These are phyloP conservation scores for Saturnispora dispora DNA, from an alignment of 805 yeast species.

Conservation along the genomic window DNA sequence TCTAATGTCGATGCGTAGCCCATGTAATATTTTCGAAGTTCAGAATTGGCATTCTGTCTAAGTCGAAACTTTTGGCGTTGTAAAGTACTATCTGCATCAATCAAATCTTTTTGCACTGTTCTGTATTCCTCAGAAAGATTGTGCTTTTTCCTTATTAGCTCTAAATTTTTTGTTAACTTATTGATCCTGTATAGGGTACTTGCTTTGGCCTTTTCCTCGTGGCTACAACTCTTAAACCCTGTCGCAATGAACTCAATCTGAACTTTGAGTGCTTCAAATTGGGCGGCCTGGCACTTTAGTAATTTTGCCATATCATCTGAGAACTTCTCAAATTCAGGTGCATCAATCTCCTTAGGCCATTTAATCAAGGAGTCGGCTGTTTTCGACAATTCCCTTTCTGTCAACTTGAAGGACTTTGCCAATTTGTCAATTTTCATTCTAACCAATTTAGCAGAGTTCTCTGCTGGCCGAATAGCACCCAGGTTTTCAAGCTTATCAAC, in stretches of 20 bases:
- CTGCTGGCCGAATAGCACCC: slow-evolving; percentile 10
- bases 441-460: slow-evolving; percentile 7
- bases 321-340: slow-evolving; percentile 8
- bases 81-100: slow-evolving; percentile 6
- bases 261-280: slow-evolving; percentile 6
- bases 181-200: slow-evolving; percentile 4
- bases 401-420: slow-evolving; percentile 2
- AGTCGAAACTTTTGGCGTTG: slow-evolving; percentile 6
- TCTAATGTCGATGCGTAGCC: slow-evolving; percentile 4
- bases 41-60: slow-evolving; percentile 8
- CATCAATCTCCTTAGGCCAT: slow-evolving; percentile 10
- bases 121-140: slow-evolving; percentile 6
- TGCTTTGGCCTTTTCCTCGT: slow-evolving; percentile 6
- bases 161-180: slow-evolving; percentile 2
- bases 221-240: slow-evolving; percentile 6
- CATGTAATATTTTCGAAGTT: slow-evolving; percentile 4
- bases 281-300: slow-evolving; percentile 1
- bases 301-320: slow-evolving; percentile 7
- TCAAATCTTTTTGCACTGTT: slow-evolving; percentile 6
- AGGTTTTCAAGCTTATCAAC: slow-evolving; percentile 9
- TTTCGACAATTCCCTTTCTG: slow-evolving; percentile 1
- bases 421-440: slow-evolving; percentile 7
- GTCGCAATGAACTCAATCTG: slow-evolving; percentile 6
- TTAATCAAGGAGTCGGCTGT: slow-evolving; percentile 1
- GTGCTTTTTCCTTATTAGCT: slow-evolving; percentile 3